Base-by-base conservation (phyloP, 2,329 filamentous ascomycete species). In the Fusarium nurragi region DNA sequence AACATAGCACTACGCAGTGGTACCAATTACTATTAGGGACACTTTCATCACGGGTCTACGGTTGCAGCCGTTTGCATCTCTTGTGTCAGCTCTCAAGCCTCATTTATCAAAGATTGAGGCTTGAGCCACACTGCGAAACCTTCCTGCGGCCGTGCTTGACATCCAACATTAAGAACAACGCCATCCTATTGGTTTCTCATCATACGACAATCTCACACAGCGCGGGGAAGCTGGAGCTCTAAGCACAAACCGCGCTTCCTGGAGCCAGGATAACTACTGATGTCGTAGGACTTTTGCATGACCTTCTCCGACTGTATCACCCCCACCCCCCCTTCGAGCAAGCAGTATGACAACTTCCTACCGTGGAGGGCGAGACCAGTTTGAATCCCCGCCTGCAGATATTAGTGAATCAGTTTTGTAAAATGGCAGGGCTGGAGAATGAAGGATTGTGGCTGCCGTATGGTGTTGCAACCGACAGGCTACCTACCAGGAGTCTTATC, bases 241-340 rank as follows among this genome's bases (percentile, higher is more conserved):
- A n/a, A 51, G 38, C 28, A 49, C 32, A 47, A 38, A 34, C 30
- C 22, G 32, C 37, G 45, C 30, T 25, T 37, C 44, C 26, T 26
- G 14, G 23, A 53, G 14, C 45, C 19, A 30, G 25, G 34, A 25
- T 44, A 45, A 47, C 59, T 51, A 41, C 49, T 56, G 46, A 53
- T 67, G n/a, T 18, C 8, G 53, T 41, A 47, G 46, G 36, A 52
- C 51, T 60, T 16, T 60, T 53, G 50, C 44, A 57, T 67, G 54
- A 57, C 23, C 40, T 34, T 46, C 37, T 26, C 23, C 37, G 37
- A 32, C 28, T 25, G 34, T 37, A 41, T 22, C n/a, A n/a, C n/a
- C n/a, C n/a, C 53, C 38, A 45, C 26, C 48, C 48, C 46, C 8
- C 30, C 45, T 28, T 28, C 19, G 38, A 30, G 45, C 39, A 28